Evolutionary conservation across 495 filamentous ascomycete species (phyloP), one percentile per base, ranked within the genome.

Genomic region (Articulospora tetracladia): DNA sequence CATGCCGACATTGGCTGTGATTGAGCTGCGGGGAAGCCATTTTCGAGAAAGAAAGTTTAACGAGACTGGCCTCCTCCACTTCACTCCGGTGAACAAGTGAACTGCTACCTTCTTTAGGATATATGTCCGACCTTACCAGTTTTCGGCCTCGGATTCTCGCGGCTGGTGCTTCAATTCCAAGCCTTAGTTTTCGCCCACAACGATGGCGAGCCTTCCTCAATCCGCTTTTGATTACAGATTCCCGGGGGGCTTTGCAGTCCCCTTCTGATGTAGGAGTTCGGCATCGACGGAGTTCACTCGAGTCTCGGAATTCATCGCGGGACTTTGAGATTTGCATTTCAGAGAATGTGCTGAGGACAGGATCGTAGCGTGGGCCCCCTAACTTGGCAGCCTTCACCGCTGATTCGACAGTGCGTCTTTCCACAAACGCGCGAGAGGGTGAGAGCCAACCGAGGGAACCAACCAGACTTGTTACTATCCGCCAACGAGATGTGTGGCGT

Each of bases 21-120:
- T 32, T 28, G 19, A 54, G 24, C 36, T 61, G 58, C 58, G 58
- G 58, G 58, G 58, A 50, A 55, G 32, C 52, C 26, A 50, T 55
- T 39, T 39, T 25, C 19, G 27, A 34, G 46, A 46, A 44, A 39
- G 48, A 55, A 61, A 28, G 17, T 27, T 50, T 36, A 39, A 51
- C 24, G 23, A 28, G 10, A 8, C 53, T 41, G 25, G 11, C 17
- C 11, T 56, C 53, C 28, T 19, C 41, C 53, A 13, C 2, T 19
- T 7, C 25, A 36, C 8, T 24, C 7, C 47, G 47, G 47, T 25
- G 47, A 24, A 19, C 39, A 44, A 44, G 47, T 25, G 47, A 50
- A 50, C 8, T 50, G 47, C 47, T 57, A 46, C 39, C 55, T 49
- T n/a, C 17, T 47, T 57, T 57, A 13, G 55, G 55, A 49, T 27